phyloP scores from a whole-genome alignment of 768 basidiomycete species.

The Mycena vitilis region DNA sequence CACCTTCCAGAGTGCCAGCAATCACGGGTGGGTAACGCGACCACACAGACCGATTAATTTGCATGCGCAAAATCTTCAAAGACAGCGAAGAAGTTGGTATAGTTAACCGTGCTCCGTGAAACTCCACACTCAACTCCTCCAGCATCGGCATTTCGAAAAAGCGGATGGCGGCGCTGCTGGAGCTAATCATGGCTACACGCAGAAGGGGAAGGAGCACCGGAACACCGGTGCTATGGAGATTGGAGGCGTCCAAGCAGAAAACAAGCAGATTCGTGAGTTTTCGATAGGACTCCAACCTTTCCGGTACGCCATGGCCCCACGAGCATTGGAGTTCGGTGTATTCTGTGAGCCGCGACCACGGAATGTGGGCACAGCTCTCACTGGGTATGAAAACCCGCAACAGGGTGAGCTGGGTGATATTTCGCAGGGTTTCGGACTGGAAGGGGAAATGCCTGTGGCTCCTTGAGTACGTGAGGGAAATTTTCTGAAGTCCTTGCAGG shows the following conservation, averaged over 20 bases:
- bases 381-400: neutral
- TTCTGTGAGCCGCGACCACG: constrained; percentile 21
- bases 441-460: neutral
- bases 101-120: no score
- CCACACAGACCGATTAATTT: no score
- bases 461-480: no score
- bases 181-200: constrained; percentile 1
- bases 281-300: neutral
- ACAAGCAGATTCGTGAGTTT: constrained; percentile 10
- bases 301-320: neutral
- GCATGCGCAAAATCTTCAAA: constrained; percentile 12
- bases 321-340: constrained; percentile 11
- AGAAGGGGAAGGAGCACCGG: neutral
- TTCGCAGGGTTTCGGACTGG: neutral
- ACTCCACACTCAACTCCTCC: constrained; percentile 5
- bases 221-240: no score
- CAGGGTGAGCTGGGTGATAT: constrained; percentile 20
- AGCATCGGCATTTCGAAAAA: constrained; percentile 25
- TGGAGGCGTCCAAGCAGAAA: no score
- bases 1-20: neutral
- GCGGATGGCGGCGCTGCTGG: neutral
- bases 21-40: no score
- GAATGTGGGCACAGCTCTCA: neutral
- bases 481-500: neutral
- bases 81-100: constrained; percentile 1